Base-by-base conservation (phyloP, 2,329 filamentous ascomycete species). In the Aureobasidium pullulans region DNA sequence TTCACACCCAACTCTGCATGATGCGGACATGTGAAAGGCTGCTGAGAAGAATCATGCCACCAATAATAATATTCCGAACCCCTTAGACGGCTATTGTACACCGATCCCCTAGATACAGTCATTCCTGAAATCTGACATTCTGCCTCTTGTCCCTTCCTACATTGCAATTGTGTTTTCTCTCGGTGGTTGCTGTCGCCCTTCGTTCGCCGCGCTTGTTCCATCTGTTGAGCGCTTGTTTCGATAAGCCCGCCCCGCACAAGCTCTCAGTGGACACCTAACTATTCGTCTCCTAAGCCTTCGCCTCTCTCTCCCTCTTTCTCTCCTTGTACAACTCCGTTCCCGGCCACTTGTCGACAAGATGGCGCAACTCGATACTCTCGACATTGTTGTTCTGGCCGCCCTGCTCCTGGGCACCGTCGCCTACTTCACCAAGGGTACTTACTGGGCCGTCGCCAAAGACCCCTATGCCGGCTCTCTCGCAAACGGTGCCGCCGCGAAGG, bases 371-470 rank as follows among this genome's bases (percentile, higher is more conserved):
- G 94, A 99, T 73, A 96, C 91, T 29, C 80, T 99, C 78, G 94
- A 99, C 82, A 82, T 97, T 68, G 75, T 96, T 69, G 94, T 99
- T 81, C 88, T 99, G 66, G 84, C 85, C 63, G 84, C 84, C 61
- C 87, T 99, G 68, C 82, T 97, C 59, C 73, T 95, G 61, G 94
- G 90, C 66, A 96, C 91, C 49, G 73, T 92, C 62, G 94, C 93
- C 71, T 99, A 97, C 78, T 96, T 99, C 77, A 97, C 94, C 66
- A 99, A 99, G 74, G 94, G 94, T 69, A 94, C 87, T 65, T 86
- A 94, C 74, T 99, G 92, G 92, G 92, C 84, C 31, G 82, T 96
- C 56, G 82, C 83, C 65, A 94, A 94, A 72, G 91, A 96, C 72
- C 90, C 93, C 28, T 96, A 96, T 74, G 89, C 89, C 66, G 84